phyloP scores from a whole-genome alignment of 2,329 filamentous ascomycete species.

The Plenodomus biglobosus region DNA sequence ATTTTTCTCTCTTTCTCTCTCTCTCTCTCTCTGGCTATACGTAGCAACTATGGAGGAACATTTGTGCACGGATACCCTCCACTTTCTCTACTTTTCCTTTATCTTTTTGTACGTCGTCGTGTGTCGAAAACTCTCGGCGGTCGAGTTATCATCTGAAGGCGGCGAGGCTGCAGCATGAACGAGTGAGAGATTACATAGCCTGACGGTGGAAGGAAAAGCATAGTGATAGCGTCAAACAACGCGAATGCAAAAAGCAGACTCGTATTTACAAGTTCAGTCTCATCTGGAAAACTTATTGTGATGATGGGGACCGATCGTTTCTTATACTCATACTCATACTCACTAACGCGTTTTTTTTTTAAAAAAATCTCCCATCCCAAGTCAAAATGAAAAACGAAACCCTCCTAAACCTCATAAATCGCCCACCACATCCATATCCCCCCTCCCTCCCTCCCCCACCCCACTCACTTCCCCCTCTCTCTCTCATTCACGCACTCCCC shows the following conservation, averaged over 20 bases:
- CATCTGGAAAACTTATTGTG: too few relatives aligned
- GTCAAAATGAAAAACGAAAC: too few relatives aligned
- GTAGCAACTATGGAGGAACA: not conserved
- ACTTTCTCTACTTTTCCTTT: conserved; percentile 17
- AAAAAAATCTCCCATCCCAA: too few relatives aligned
- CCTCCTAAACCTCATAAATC: too few relatives aligned
- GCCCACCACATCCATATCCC: not conserved
- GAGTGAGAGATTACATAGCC: not conserved
- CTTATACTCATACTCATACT: too few relatives aligned
- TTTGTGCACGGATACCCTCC: conserved; percentile 35
- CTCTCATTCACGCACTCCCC: conserved; percentile 25
- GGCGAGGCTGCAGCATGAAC: not conserved
- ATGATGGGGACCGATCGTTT: too few relatives aligned
- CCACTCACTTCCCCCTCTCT: not conserved
- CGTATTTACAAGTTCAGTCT: too few relatives aligned
- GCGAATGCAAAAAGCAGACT: not conserved
- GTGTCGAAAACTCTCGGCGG: not conserved
- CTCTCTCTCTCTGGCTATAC: not conserved
- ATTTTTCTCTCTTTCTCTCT: not conserved
- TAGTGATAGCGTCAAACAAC: not conserved
- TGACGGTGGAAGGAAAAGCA: not conserved
- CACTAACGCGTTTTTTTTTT: too few relatives aligned
- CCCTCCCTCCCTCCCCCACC: not conserved
- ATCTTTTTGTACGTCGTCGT: not conserved
- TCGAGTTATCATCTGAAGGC: too few relatives aligned